Conservation (phyloP, 805 yeast genomes). For the Wickerhamiella occidentalis region DNA sequence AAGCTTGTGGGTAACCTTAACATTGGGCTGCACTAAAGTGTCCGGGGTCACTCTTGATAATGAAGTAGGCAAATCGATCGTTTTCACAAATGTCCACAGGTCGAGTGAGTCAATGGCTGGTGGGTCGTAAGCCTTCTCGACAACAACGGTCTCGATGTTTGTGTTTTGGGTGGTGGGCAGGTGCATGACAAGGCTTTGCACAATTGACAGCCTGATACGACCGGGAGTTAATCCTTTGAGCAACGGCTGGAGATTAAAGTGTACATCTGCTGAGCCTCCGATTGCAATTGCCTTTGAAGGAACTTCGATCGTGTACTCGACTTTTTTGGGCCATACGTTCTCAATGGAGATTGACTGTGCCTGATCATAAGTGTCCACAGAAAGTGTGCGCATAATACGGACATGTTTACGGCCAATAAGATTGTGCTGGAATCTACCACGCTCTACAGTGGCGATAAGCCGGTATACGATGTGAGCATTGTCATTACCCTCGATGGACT, state of each 20-base stretch:
- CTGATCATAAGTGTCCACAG: constrained; percentile 76
- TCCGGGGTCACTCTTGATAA: constrained; percentile 76
- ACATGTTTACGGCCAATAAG: constrained; percentile 57
- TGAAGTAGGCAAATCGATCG: constrained; percentile 56
- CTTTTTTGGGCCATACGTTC: constrained; percentile 89
- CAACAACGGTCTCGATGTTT: constrained; percentile 50
- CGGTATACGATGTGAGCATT: constrained; percentile 64
- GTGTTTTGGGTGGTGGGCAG: constrained; percentile 48
- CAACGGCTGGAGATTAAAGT: constrained; percentile 63
- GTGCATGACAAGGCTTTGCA: constrained; percentile 48
- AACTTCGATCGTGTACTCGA: constrained; percentile 75
- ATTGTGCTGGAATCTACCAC: constrained; percentile 62
- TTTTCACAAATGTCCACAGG: constrained; percentile 60
- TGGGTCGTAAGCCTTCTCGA: constrained; percentile 32
- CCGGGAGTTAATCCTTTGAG: constrained; percentile 72
- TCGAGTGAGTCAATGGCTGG: constrained; percentile 27
- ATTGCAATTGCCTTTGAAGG: constrained; percentile 85
- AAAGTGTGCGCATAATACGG: constrained; percentile 72
- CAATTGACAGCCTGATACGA: constrained; percentile 50
- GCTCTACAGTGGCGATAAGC: constrained; percentile 67
- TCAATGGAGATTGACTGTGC: constrained; percentile 89
- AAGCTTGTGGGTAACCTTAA: constrained; percentile 80
- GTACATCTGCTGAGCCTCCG: constrained; percentile 65
- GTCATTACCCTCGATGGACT: constrained; percentile 81
- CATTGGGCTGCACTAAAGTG: constrained; percentile 52